Evolutionary conservation across 1,284 basidiomycete species (phyloP).

Genomic region (Mycocalia duriaeana): DNA sequence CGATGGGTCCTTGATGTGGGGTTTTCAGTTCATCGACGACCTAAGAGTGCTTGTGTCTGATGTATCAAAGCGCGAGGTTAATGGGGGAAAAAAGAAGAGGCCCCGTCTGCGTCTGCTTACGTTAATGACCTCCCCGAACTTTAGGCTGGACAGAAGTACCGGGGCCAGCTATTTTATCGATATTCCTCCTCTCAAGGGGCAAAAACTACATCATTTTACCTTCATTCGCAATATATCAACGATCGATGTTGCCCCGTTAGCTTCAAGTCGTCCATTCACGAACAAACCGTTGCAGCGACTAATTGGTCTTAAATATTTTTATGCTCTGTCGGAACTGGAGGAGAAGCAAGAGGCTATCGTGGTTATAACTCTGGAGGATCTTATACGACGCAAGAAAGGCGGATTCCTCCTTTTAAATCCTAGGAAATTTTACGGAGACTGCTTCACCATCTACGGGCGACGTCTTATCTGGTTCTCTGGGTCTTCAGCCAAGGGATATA

Average conservation of each 20-base stretch:
- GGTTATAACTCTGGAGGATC: neutral
- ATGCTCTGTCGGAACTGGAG: neutral
- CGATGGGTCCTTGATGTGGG: constrained; percentile 1
- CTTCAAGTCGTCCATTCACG: neutral
- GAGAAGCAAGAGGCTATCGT: constrained; percentile 2
- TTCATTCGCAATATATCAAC: constrained; percentile 1
- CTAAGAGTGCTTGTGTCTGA: neutral
- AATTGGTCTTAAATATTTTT: constrained; percentile 1
- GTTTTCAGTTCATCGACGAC: constrained; percentile 5
- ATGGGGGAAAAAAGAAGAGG: neutral
- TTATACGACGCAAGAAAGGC: neutral
- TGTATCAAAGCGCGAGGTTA: neutral
- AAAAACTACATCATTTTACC: neutral
- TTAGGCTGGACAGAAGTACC: neutral
- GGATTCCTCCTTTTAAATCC: neutral
- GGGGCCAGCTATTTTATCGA: neutral
- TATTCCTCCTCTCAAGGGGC: neutral
- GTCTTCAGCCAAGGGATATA: neutral
- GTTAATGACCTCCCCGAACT: neutral
- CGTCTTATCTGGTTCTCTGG: constrained; percentile 2
- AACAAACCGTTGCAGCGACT: constrained; percentile 1
- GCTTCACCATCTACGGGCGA: constrained; percentile 3
- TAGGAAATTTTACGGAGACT: neutral
- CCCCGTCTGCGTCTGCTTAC: neutral
- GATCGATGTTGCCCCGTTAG: neutral